A percentile compares a stretch with the other conserved stretches of the same genome.
phyloP scores from a whole-genome alignment of 2,329 filamentous ascomycete genomes.

The Colletotrichum lupini region DNA sequence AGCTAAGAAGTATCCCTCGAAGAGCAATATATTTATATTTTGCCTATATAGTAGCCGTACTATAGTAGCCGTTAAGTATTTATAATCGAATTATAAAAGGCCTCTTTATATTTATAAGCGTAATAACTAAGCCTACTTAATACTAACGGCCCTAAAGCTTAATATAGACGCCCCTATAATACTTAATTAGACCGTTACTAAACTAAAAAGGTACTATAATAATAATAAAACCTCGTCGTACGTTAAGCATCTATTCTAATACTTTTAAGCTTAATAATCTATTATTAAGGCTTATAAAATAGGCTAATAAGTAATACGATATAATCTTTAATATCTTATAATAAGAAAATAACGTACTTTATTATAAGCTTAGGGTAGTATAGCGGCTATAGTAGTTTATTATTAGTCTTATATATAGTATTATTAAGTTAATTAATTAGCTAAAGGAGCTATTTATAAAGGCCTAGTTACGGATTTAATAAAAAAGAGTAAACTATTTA shows the following conservation, averaged over 20 bases:
- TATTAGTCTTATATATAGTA: background rate
- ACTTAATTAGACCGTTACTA: background rate
- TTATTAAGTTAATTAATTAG: background rate
- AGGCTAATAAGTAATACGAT: background rate
- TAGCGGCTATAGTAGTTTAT: background rate
- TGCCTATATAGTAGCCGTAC: background rate
- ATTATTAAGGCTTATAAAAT: background rate
- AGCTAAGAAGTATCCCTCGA: background rate
- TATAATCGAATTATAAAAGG: background rate
- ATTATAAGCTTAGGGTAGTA: background rate
- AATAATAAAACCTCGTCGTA: constrained; percentile 4
- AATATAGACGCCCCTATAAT: background rate
- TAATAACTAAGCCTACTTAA: background rate
- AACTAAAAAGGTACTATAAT: background rate
- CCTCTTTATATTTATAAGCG: background rate
- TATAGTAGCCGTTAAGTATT: background rate
- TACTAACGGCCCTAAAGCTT: background rate
- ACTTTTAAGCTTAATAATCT: background rate
- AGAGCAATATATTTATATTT: background rate
- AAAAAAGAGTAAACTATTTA: background rate
- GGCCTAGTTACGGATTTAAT: background rate
- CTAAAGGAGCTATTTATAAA: background rate
- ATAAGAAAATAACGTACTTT: background rate
- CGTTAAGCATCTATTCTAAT: constrained; percentile 3
- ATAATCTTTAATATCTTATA: background rate